phyloP scores from a whole-genome alignment of 768 basidiomycete species.

The Pleurotus giganteus region DNA sequence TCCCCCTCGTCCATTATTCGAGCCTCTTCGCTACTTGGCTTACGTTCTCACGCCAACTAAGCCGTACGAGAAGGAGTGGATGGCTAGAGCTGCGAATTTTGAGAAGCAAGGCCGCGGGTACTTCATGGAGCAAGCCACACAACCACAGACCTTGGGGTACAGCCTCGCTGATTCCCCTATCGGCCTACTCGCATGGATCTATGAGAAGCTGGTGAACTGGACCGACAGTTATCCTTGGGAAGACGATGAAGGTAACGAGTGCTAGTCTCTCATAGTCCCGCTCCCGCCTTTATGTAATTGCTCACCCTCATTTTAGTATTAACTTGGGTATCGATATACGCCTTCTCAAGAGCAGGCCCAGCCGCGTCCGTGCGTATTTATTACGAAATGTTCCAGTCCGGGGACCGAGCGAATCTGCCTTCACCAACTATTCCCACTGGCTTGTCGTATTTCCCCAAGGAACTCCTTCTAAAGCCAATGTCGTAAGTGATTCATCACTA shows the following conservation, averaged over 20 bases:
- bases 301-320: no score
- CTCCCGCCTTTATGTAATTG: constrained; percentile 11
- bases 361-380: constrained; percentile 57
- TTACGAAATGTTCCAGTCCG: constrained; percentile 38
- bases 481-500: not conserved
- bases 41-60: constrained; percentile 26
- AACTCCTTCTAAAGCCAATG: constrained; percentile 20
- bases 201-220: constrained; percentile 48
- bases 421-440: constrained; percentile 41
- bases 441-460: constrained; percentile 46
- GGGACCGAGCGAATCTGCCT: constrained; percentile 9
- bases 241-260: constrained; percentile 52
- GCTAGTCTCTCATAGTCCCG: not conserved
- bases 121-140: constrained; percentile 37
- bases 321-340: constrained; percentile 60
- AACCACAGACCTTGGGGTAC: constrained; percentile 56
- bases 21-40: constrained; percentile 23
- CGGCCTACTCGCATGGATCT: constrained; percentile 53
- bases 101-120: constrained; percentile 33
- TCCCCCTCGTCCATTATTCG: constrained; percentile 20
- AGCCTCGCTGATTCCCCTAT: constrained; percentile 54
- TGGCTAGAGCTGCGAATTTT: constrained; percentile 28
- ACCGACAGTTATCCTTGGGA: constrained; percentile 55
- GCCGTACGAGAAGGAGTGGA: constrained; percentile 30
- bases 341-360: constrained; percentile 58